These are phyloP conservation scores for Datura wrightii DNA, from an alignment of 257 asterid genomes.

Conservation along the genomic window DNA sequence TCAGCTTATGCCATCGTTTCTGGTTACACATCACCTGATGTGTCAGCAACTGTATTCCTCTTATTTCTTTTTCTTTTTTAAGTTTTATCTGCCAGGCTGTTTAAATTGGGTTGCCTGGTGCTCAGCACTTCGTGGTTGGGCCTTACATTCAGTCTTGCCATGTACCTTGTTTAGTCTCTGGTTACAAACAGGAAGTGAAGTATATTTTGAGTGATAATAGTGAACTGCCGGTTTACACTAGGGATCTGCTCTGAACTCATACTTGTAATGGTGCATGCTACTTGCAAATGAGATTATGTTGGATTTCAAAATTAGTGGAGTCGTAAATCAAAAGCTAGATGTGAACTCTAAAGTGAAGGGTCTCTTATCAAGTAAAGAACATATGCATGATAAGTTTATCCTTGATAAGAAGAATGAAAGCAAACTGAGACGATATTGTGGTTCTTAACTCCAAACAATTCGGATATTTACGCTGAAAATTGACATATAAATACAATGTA, in stretches of 20 bases:
- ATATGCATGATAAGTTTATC: slow-evolving; percentile 9
- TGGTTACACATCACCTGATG: background rate
- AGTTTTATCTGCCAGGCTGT: background rate
- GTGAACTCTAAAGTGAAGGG: slow-evolving; percentile 19
- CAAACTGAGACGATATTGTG: background rate
- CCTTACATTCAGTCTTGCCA: background rate
- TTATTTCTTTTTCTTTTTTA: background rate
- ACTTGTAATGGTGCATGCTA: slow-evolving; percentile 13
- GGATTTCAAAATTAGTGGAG: background rate
- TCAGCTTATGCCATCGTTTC: slow-evolving; percentile 19
- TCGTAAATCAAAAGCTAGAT: background rate
- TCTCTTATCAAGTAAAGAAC: background rate
- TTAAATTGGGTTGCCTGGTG: slow-evolving; percentile 26
- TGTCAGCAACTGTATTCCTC: background rate
- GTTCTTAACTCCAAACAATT: slow-evolving; percentile 7
- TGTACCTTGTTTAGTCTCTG: slow-evolving; percentile 7
- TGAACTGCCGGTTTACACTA: background rate
- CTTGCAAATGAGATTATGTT: background rate
- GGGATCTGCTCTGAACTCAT: background rate
- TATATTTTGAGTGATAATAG: background rate
- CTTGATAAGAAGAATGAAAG: slow-evolving; percentile 5
- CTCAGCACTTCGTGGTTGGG: background rate
- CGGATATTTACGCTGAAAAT: background rate
- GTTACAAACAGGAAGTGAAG: slow-evolving; percentile 10
- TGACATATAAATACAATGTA: slow-evolving; percentile 3